These are phyloP conservation scores for Trichoderma koningii DNA, from an alignment of 2,329 filamentous ascomycete species.

Conservation along the genomic window DNA sequence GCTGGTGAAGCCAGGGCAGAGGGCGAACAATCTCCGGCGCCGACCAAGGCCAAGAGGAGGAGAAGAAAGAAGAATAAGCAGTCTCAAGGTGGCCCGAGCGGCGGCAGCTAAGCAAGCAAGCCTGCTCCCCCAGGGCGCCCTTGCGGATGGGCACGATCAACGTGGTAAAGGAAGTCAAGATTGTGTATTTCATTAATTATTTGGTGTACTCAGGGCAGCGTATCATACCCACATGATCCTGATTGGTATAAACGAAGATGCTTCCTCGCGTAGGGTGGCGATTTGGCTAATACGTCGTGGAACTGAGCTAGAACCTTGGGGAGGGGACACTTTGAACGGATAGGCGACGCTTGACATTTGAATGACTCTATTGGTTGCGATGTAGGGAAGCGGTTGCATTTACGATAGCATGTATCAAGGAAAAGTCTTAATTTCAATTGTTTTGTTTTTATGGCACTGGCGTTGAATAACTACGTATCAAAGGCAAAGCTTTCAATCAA, in stretches of 20 bases:
- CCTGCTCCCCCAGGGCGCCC: not conserved
- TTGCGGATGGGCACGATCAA: not conserved
- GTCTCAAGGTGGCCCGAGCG: conserved; percentile 25
- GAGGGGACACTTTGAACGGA: not conserved
- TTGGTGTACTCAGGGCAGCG: conserved; percentile 8
- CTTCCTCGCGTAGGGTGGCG: conserved; percentile 7
- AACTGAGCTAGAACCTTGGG: conserved; percentile 1
- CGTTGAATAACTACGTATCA: too few species aligned
- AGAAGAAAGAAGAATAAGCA: conserved; percentile 28
- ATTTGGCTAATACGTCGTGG: conserved; percentile 10
- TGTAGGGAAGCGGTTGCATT: conserved; percentile 5
- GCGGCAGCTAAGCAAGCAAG: conserved; percentile 17
- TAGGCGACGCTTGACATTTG: conserved; percentile 6
- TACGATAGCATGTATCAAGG: conserved; percentile 1
- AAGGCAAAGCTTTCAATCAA: not conserved
- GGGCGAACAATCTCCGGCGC: conserved; percentile 25
- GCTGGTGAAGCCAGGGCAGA: conserved; percentile 6
- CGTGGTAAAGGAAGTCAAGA: conserved; percentile 20
- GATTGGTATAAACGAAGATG: conserved; percentile 14
- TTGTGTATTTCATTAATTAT: conserved; percentile 17
- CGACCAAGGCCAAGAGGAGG: conserved; percentile 24
- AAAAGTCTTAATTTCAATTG: not conserved
- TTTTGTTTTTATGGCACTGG: too few species aligned
- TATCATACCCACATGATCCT: conserved; percentile 16
- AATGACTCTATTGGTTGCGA: conserved; percentile 14